phyloP scores from a whole-genome alignment of 331 rosid genomes.

The Erythrophleum ivorense region DNA sequence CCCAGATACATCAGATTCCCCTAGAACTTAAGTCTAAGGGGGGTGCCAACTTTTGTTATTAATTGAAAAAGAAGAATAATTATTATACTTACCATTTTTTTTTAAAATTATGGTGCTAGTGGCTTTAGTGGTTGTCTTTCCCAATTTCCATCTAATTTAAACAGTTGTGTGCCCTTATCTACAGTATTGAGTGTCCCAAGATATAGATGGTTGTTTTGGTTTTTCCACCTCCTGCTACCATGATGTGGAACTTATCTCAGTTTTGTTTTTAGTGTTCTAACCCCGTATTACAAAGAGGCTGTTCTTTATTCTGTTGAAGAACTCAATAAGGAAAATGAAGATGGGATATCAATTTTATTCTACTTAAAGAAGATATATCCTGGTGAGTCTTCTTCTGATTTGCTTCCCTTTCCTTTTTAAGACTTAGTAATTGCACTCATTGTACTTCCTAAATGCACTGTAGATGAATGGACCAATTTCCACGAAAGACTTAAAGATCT shows the following conservation, averaged over 20 bases:
- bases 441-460: conserved; percentile 30
- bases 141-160: neutral
- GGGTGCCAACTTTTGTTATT: neutral
- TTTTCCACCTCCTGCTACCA: conserved; percentile 31
- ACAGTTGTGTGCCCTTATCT: conserved; percentile 1
- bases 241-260: conserved; percentile 39
- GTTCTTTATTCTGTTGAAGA: conserved; percentile 81
- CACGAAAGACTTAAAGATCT: conserved; percentile 53
- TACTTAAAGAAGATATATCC: conserved; percentile 92
- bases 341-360: conserved; percentile 91
- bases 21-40: neutral
- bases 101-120: neutral
- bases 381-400: conserved; percentile 65
- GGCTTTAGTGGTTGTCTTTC: neutral
- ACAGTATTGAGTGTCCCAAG: conserved; percentile 21
- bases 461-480: conserved; percentile 94
- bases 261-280: conserved; percentile 77
- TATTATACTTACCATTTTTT: neutral
- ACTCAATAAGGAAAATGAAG: conserved; percentile 79
- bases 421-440: conserved; percentile 26
- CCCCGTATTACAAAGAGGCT: conserved; percentile 92
- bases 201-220: conserved; percentile 14
- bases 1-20: neutral
- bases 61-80: conserved; percentile 18
- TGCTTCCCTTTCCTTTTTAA: conserved; percentile 31